Conservation (phyloP, 768 basidiomycete genomes). For the Lyophyllum atratum region DNA sequence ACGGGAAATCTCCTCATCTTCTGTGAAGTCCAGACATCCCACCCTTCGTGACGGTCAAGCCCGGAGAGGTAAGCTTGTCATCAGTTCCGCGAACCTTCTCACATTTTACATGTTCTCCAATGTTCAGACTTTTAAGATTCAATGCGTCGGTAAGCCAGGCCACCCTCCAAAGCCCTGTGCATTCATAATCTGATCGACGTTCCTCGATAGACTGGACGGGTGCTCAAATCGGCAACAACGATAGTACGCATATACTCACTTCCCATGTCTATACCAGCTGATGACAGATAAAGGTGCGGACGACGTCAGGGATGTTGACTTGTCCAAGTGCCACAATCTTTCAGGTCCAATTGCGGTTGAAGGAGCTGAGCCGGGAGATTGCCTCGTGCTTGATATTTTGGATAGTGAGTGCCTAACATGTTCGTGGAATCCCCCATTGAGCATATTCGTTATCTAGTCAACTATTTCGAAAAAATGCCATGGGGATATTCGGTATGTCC, state of each 20-base stretch:
- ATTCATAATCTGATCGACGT: neutral
- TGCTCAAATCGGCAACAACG: conserved; percentile 77
- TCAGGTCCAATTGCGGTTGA: conserved; percentile 76
- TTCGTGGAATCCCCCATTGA: neutral
- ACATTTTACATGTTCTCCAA: neutral
- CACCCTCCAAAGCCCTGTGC: neutral
- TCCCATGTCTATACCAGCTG: neutral
- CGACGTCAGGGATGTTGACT: conserved; percentile 66
- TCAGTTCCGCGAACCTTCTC: neutral
- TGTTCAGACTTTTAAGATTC: conserved; percentile 63
- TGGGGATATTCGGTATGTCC: conserved; percentile 73
- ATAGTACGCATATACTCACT: conserved; percentile 42
- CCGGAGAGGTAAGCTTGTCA: conserved; percentile 45
- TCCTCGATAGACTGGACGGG: conserved; percentile 74
- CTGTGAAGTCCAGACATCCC: conserved; percentile 60
- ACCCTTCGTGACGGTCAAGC: conserved; percentile 60
- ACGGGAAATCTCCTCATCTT: neutral
- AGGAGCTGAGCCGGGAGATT: conserved; percentile 78
- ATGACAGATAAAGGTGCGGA: conserved; percentile 48
- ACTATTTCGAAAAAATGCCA: conserved; percentile 72
- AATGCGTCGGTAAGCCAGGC: conserved; percentile 57
- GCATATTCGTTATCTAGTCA: conserved; percentile 38
- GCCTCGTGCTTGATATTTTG: conserved; percentile 78
- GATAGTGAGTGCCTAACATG: conserved; percentile 46
- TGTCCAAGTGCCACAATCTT: conserved; percentile 72